Percentiles rank a stretch among this genome's conserved stretches.
Conservation (phyloP, 306 rosid genomes). For the Psophocarpus tetragonolobus region DNA sequence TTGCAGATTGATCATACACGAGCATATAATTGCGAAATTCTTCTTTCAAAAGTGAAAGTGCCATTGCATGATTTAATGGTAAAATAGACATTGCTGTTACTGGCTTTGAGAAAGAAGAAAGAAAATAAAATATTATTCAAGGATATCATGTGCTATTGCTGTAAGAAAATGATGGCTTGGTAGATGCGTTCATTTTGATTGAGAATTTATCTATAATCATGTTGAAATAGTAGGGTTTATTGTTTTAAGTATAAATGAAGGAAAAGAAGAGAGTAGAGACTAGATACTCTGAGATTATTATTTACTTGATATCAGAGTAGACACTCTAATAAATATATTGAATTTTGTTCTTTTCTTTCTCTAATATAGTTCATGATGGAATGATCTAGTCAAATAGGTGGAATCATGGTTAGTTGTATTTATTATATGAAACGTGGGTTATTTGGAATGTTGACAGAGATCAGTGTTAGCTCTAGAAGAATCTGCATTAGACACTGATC, state of each 20-base stretch:
- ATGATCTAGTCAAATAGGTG: background rate
- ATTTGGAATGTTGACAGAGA: background rate
- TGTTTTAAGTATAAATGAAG: background rate
- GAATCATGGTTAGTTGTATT: background rate
- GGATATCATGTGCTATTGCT: no score
- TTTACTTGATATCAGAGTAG: no score
- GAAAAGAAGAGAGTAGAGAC: background rate
- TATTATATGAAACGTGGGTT: background rate
- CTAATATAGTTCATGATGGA: background rate
- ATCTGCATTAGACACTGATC: background rate
- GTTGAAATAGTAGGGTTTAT: background rate
- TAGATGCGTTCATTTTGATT: no score
- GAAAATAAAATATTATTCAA: background rate
- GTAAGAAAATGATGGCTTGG: no score
- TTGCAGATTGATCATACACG: background rate
- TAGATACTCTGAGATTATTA: background rate
- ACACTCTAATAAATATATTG: no score
- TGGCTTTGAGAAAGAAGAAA: background rate
- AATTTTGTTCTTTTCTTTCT: background rate
- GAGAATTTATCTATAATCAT: background rate
- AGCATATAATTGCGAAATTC: background rate
- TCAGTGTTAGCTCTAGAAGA: background rate
- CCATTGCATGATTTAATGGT: background rate
- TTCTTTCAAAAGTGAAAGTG: background rate
- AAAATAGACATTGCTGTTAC: background rate